phyloP scores from a whole-genome alignment of 768 basidiomycete genomes.

The Candolleomyces efflorescens region DNA sequence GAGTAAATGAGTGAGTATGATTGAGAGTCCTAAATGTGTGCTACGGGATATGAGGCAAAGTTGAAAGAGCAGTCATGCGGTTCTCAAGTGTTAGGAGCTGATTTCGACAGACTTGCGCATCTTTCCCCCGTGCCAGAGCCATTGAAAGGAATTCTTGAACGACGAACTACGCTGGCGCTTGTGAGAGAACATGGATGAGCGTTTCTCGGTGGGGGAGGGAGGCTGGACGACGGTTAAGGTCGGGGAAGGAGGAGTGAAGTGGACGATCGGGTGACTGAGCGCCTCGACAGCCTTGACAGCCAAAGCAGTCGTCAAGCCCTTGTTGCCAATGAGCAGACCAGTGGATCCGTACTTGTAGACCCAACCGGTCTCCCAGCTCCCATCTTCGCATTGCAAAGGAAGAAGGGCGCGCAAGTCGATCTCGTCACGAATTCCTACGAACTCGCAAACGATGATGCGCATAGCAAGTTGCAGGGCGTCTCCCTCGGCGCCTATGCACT shows the following conservation, averaged over 20 bases:
- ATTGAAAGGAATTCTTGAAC: conserved; percentile 23
- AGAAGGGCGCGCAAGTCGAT: conserved; percentile 43
- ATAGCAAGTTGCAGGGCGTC: conserved; percentile 55
- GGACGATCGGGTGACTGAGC: conserved; percentile 11
- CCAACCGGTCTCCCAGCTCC: conserved; percentile 53
- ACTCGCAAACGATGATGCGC: conserved; percentile 45
- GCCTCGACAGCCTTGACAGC: conserved; percentile 47
- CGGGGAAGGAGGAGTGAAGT: conserved; percentile 1
- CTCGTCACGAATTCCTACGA: conserved; percentile 36
- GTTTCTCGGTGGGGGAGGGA: not conserved
- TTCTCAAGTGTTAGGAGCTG: not conserved
- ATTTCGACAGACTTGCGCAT: conserved; percentile 7
- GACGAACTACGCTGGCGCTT: conserved; percentile 22
- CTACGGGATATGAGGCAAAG: no score
- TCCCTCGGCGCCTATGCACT: conserved; percentile 45
- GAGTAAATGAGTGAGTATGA: not conserved
- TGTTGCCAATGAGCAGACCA: conserved; percentile 47
- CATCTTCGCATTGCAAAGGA: conserved; percentile 48
- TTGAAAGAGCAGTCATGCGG: no score
- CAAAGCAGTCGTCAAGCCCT: conserved; percentile 50
- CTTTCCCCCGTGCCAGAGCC: conserved; percentile 23
- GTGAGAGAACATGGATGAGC: conserved; percentile 1
- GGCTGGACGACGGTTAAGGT: conserved; percentile 5
- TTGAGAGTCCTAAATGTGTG: not conserved
- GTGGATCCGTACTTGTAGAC: conserved; percentile 52